Evolutionary conservation across 345 rosid genomes (phyloP).

Genomic region (Eucalyptus tenuipes): DNA sequence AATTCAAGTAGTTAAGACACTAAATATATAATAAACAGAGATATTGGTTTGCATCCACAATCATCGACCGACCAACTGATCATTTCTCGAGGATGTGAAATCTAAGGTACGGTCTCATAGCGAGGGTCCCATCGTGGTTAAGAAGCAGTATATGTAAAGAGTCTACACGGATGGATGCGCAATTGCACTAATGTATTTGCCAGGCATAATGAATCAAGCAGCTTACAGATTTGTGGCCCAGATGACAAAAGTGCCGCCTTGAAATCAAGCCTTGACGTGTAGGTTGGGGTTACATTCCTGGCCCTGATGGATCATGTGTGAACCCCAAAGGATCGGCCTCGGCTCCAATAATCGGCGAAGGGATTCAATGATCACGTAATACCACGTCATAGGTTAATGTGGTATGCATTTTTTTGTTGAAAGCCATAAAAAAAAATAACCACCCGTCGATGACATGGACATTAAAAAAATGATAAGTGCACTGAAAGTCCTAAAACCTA

Average conservation of each 20-base stretch:
- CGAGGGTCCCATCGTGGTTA: not conserved
- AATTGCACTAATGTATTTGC: not conserved
- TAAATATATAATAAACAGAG: not conserved
- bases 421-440: not conserved
- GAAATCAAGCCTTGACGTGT: not conserved
- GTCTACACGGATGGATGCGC: not conserved
- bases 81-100: not conserved
- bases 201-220: not conserved
- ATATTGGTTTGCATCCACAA: not conserved
- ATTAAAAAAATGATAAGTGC: too few relatives aligned
- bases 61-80: not conserved
- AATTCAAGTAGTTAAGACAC: not conserved
- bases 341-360: not conserved
- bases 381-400: not conserved
- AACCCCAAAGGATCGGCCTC: not conserved
- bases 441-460: fast-evolving
- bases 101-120: not conserved
- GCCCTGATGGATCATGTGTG: not conserved
- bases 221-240: not conserved
- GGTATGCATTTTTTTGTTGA: not conserved
- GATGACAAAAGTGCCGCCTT: not conserved
- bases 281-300: not conserved
- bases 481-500: not conserved
- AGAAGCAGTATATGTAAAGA: not conserved
- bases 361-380: not conserved